A percentile compares a stretch with the other conserved stretches of the same genome.
Evolutionary conservation across 2,329 filamentous ascomycete species (phyloP).

Genomic region (Fusarium newnesense): DNA sequence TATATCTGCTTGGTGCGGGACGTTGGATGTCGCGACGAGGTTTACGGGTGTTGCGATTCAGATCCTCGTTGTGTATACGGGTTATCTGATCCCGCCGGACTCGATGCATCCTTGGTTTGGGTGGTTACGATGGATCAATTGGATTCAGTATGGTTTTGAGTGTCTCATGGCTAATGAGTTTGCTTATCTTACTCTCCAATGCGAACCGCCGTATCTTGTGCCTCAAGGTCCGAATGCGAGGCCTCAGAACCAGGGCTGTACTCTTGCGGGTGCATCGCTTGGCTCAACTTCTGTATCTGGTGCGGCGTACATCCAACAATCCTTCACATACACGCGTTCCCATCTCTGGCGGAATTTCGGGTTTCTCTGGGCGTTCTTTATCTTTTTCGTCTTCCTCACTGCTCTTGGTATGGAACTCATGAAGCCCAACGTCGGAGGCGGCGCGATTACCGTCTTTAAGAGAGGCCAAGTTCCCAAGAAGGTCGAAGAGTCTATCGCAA

Average conservation of each 20-base stretch:
- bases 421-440: conserved; percentile 69
- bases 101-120: conserved; percentile 68
- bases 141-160: conserved; percentile 76
- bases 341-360: conserved; percentile 83
- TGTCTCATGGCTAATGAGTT: conserved; percentile 74
- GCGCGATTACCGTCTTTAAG: conserved; percentile 70
- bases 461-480: conserved; percentile 69
- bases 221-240: conserved; percentile 54
- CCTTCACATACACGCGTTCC: conserved; percentile 64
- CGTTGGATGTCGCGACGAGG: conserved; percentile 71
- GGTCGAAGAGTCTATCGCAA: conserved; percentile 67
- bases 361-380: conserved; percentile 78
- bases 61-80: conserved; percentile 74
- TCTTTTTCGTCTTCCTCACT: conserved; percentile 79
- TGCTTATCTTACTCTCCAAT: conserved; percentile 66
- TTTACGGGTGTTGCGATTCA: conserved; percentile 68
- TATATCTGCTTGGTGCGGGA: conserved; percentile 67
- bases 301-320: conserved; percentile 62
- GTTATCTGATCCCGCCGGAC: conserved; percentile 69
- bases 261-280: conserved; percentile 57
- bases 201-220: conserved; percentile 66
- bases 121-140: conserved; percentile 77
- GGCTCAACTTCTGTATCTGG: conserved; percentile 63
- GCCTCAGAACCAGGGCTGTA: conserved; percentile 62
- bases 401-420: conserved; percentile 74